Base-by-base conservation (phyloP, 305 asterid species). In the Fraxinus xanthoxyloides region DNA sequence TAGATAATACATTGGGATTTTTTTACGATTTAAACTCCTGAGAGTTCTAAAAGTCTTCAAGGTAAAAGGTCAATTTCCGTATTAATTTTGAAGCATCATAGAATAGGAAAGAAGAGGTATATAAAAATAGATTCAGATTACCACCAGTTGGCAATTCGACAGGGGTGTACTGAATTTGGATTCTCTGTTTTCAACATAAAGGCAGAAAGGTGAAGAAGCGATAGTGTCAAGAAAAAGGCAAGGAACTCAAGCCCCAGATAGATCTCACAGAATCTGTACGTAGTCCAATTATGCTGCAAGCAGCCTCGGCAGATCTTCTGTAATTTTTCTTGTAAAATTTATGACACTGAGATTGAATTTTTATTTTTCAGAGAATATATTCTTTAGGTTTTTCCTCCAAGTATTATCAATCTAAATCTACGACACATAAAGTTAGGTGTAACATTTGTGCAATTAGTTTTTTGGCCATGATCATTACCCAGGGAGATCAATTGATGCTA, bases 241-340 rank as follows among this genome's bases (percentile, higher is more conserved):
- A 75, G 80, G 80, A 54, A 46, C 79, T 63, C 79, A 30, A 35
- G 83, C 40, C 61, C 69, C 48, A 23, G 35, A 72, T 30, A 75
- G 82, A 31, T 0, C 67, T 65, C 61, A 24, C 34, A 51, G 63
- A 72, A 10, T 32, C 59, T 77, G 34, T 54, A 51, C 73, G 56
- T 35, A 48, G 81, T 70, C 74, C 32, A 78, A 48, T 35, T 35
- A 72, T 26, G 75, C 43, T 28, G 72, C 82, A 80, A 72, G 46
- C 76, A 77, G 77, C 56, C 48, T 17, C 56, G 72, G 19, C 12
- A 17, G 38, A 79, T 72, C 15, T 21, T 78, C 34, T 67, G 30
- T 36, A 7, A 31, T 24, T 43, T 74, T 61, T 73, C 65, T 26
- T 19, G 75, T 70, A 67, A 48, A 48, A 31, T 13, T 70, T 31